Evolutionary conservation across 2,329 filamentous ascomycete species (phyloP).

Genomic region (Nannizziopsis arthrosporioides): DNA sequence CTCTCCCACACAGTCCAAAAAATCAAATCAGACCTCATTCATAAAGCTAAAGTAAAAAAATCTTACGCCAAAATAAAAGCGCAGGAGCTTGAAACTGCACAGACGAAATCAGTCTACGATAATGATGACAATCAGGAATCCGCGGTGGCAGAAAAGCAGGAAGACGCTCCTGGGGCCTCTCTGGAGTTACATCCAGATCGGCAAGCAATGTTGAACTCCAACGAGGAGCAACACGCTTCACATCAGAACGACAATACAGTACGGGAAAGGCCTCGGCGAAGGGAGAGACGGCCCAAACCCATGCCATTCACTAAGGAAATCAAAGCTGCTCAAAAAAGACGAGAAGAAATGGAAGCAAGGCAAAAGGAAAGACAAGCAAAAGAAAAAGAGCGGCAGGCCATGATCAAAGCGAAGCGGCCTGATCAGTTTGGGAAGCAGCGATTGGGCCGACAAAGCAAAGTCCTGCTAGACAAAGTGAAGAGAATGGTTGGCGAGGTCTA

Average conservation of each 20-base stretch:
- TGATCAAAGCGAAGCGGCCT: slow-evolving; percentile 50
- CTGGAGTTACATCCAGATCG: slow-evolving; percentile 51
- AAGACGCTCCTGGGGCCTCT: slow-evolving; percentile 24
- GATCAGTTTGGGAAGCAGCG: slow-evolving; percentile 62
- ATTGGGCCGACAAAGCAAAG: slow-evolving; percentile 66
- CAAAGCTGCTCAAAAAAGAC: slow-evolving; percentile 53
- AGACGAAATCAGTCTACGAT: slow-evolving; percentile 26
- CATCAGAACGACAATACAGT: slow-evolving; percentile 17
- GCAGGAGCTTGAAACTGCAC: slow-evolving; percentile 35
- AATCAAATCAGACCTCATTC: slow-evolving; percentile 79
- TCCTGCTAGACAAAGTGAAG: slow-evolving; percentile 67
- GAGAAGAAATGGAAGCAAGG: slow-evolving; percentile 50
- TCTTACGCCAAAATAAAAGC: slow-evolving; percentile 80
- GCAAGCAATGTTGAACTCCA: slow-evolving; percentile 46
- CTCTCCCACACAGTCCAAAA: slow-evolving; percentile 52
- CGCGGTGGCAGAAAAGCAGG: slow-evolving; percentile 12
- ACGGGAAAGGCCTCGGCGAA: slow-evolving; percentile 25
- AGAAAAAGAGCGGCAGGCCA: slow-evolving; percentile 57
- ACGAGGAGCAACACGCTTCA: slow-evolving; percentile 19
- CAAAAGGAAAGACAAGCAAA: slow-evolving; percentile 55
- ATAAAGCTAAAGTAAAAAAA: slow-evolving; percentile 88
- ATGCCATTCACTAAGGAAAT: slow-evolving; percentile 54
- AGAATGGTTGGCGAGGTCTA: slow-evolving; percentile 47
- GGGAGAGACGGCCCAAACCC: slow-evolving; percentile 31
- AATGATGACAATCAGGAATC: slow-evolving; percentile 20